Conservation (phyloP, 2,329 filamentous ascomycete species). For the Sarocladium brachiariae region DNA sequence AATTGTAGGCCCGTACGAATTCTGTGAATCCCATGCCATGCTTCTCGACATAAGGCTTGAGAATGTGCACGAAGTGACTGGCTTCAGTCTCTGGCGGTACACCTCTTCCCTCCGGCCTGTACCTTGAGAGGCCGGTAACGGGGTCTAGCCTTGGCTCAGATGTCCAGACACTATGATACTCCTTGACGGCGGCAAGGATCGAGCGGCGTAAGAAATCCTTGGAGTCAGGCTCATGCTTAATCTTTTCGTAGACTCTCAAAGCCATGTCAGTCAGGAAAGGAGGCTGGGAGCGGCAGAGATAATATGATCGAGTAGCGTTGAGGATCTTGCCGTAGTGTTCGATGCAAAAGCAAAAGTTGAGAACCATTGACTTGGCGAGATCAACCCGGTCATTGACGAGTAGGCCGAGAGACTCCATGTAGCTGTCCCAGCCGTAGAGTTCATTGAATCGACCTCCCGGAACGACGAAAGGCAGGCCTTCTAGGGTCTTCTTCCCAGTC, state of each 20-base stretch:
- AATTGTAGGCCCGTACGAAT: conserved; percentile 86
- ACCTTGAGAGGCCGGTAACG: conserved; percentile 72
- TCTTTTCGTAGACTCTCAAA: conserved; percentile 85
- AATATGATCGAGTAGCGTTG: conserved; percentile 95
- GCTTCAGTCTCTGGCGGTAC: conserved; percentile 91
- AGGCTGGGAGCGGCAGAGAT: conserved; percentile 87
- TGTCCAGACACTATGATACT: conserved; percentile 89
- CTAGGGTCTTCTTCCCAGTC: conserved; percentile 63
- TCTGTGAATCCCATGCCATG: conserved; percentile 73
- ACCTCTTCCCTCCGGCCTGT: conserved; percentile 74
- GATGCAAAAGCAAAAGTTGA: conserved; percentile 97
- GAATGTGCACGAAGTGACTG: conserved; percentile 75
- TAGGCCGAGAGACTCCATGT: conserved; percentile 92
- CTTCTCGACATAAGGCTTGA: conserved; percentile 78
- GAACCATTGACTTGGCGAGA: conserved; percentile 88
- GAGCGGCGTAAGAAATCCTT: conserved; percentile 73
- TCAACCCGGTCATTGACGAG: conserved; percentile 79
- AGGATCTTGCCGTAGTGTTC: conserved; percentile 97
- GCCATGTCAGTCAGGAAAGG: conserved; percentile 98
- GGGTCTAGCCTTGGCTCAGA: conserved; percentile 70
- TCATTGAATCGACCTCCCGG: conserved; percentile 97
- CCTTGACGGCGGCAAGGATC: conserved; percentile 90
- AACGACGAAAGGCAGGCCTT: conserved; percentile 90
- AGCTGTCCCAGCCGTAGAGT: conserved; percentile 97
- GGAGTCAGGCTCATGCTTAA: conserved; percentile 76